A percentile compares a stretch with the other conserved stretches of the same genome.
Evolutionary conservation across 441 rosid species (phyloP).

Genomic region (Croton laevigatus): DNA sequence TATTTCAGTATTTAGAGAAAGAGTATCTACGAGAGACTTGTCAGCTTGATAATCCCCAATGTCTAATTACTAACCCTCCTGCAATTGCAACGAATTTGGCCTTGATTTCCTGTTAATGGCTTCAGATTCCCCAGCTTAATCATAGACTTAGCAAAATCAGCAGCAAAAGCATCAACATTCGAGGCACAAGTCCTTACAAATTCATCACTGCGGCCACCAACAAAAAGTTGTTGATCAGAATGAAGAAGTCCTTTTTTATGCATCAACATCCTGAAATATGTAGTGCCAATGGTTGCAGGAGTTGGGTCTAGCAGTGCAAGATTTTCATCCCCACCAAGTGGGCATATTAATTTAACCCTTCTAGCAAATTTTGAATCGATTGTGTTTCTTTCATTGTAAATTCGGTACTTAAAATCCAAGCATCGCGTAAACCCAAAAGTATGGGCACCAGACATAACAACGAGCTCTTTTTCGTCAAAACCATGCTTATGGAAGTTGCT

Average conservation of each 20-base stretch:
- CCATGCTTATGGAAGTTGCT: constrained; percentile 35
- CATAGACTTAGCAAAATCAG: constrained; percentile 38
- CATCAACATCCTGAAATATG: constrained; percentile 31
- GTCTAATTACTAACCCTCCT: constrained; percentile 12
- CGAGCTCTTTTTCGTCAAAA: constrained; percentile 35
- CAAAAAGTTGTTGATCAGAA: constrained; percentile 46
- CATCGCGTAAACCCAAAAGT: constrained; percentile 43
- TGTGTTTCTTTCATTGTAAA: constrained; percentile 28
- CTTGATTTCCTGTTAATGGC: constrained; percentile 34
- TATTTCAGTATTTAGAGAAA: too few relatives aligned
- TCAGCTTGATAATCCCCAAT: too few relatives aligned
- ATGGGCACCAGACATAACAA: constrained; percentile 50
- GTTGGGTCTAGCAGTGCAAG: constrained; percentile 37
- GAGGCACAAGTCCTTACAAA: constrained; percentile 33
- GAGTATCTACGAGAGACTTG: too few relatives aligned
- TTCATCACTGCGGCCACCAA: constrained; percentile 33
- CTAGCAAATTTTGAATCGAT: constrained; percentile 35
- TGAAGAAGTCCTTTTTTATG: constrained; percentile 34
- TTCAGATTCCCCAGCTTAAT: constrained; percentile 50
- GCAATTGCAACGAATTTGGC: constrained; percentile 42
- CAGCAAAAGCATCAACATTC: constrained; percentile 22
- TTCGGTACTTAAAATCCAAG: constrained; percentile 22
- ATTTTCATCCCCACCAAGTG: constrained; percentile 27
- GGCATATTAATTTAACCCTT: constrained; percentile 26
- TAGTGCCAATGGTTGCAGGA: constrained; percentile 27